Evolutionary conservation across 257 asterid genomes (phyloP).

Genomic region (Anisodus acutangulus): DNA sequence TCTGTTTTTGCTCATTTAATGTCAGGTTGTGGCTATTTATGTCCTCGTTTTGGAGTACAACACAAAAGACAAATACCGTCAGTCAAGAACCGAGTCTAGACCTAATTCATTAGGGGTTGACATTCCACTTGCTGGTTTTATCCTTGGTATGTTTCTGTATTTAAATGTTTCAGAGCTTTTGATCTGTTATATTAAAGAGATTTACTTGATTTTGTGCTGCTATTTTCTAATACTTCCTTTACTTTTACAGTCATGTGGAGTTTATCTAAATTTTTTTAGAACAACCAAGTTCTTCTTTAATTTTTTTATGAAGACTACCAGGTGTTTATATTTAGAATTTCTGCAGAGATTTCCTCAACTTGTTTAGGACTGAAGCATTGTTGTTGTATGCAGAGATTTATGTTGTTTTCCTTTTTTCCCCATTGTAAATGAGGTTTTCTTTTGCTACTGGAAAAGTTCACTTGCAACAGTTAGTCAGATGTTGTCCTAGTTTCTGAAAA

Average conservation of each 20-base stretch:
- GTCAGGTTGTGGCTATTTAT: conserved; percentile 71
- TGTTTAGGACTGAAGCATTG: not conserved
- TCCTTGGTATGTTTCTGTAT: conserved; percentile 63
- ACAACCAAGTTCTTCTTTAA: not conserved
- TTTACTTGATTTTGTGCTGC: not conserved
- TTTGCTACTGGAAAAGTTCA: not conserved
- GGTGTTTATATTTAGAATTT: not conserved
- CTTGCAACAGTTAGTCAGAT: not conserved
- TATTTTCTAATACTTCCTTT: conserved; percentile 2
- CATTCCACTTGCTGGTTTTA: conserved; percentile 76
- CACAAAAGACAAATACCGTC: conserved; percentile 35
- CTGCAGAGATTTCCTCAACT: conserved; percentile 7
- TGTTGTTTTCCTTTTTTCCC: not conserved
- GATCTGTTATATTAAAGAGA: not conserved
- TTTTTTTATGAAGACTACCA: not conserved
- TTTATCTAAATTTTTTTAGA: not conserved
- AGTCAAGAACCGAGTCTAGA: conserved; percentile 38
- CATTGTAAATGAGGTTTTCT: conserved; percentile 7
- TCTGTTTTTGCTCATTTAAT: conserved; percentile 14
- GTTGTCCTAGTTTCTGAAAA: conserved; percentile 21
- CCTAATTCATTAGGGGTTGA: conserved; percentile 38
- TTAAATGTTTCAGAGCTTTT: not conserved
- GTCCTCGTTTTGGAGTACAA: conserved; percentile 59
- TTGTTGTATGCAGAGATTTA: not conserved
- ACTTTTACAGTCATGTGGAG: conserved; percentile 1